Evolutionary conservation across 352 stramenopile species (phyloP).

Genomic region (Pythium dissotocum): DNA sequence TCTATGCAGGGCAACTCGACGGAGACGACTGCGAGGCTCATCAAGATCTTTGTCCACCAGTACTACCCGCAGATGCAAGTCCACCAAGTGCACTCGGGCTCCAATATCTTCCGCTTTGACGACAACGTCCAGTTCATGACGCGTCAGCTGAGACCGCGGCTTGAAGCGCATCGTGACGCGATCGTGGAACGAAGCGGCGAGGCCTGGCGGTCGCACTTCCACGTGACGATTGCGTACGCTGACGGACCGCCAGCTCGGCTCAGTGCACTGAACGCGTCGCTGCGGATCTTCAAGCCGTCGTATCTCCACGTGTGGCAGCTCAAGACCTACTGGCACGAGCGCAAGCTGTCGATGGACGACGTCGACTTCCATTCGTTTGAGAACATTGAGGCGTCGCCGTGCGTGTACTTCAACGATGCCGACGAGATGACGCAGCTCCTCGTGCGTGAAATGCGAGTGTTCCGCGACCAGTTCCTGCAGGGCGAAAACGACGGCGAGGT

Average conservation of each 20-base stretch:
- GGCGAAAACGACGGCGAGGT: slow-evolving; percentile 88
- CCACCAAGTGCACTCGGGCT: slow-evolving; percentile 94
- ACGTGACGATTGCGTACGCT: slow-evolving; percentile 96
- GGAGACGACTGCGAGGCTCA: slow-evolving; percentile 90
- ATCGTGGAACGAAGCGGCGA: slow-evolving; percentile 90
- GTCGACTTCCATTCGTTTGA: slow-evolving; percentile 97
- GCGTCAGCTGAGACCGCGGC: slow-evolving; percentile 90
- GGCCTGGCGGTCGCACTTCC: slow-evolving; percentile 94
- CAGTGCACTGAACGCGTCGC: slow-evolving; percentile 94
- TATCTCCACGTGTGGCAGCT: slow-evolving; percentile 99
- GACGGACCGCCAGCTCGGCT: slow-evolving; percentile 95
- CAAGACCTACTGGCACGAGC: slow-evolving; percentile 99
- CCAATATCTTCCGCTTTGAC: slow-evolving; percentile 95
- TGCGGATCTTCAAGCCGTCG: slow-evolving; percentile 93
- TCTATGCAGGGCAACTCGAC: slow-evolving; percentile 95
- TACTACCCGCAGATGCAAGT: slow-evolving; percentile 94
- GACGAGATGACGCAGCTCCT: slow-evolving; percentile 85
- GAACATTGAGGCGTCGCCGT: slow-evolving; percentile 95
- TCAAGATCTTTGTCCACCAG: slow-evolving; percentile 91
- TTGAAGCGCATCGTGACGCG: slow-evolving; percentile 94
- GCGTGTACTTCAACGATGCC: slow-evolving; percentile 79
- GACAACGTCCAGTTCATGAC: slow-evolving; percentile 98
- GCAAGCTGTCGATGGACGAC: slow-evolving; percentile 93
- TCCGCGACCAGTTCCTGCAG: slow-evolving; percentile 83
- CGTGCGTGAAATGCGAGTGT: slow-evolving; percentile 92